Percentiles rank a stretch among this genome's conserved stretches.
These are phyloP conservation scores for Xylaria intraflava DNA, from an alignment of 495 filamentous ascomycete genomes.

Conservation along the genomic window DNA sequence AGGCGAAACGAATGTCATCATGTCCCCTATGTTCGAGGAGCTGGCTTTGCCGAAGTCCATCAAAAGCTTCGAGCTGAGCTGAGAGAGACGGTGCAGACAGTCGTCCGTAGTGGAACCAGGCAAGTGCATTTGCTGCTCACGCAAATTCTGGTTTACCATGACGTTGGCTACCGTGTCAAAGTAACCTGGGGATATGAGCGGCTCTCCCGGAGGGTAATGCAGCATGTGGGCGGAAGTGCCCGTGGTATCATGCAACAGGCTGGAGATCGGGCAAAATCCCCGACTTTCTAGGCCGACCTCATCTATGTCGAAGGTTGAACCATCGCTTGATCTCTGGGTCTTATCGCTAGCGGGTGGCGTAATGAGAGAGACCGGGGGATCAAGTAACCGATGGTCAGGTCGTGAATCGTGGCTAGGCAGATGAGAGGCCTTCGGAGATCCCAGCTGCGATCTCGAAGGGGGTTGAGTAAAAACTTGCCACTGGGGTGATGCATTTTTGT, in stretches of 20 bases:
- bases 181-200: neutral
- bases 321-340: neutral
- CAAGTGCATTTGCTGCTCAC: neutral
- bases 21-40: neutral
- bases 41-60: slow-evolving; percentile 1
- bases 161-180: slow-evolving; percentile 1
- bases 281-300: neutral
- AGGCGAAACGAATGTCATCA: neutral
- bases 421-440: too few relatives aligned
- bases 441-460: too few relatives aligned
- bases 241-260: neutral
- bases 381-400: too few relatives aligned
- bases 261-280: neutral
- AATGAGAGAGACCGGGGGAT: neutral
- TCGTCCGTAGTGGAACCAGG: neutral
- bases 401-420: too few relatives aligned
- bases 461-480: too few relatives aligned
- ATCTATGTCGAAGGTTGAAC: neutral
- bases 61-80: slow-evolving; percentile 2
- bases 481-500: neutral
- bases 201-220: neutral
- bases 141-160: neutral
- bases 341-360: neutral
- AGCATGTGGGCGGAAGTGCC: neutral
- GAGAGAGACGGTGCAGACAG: neutral